Evolutionary conservation across 768 basidiomycete species (phyloP), one percentile per base, ranked within the genome.

Genomic region (Boletus edulis): DNA sequence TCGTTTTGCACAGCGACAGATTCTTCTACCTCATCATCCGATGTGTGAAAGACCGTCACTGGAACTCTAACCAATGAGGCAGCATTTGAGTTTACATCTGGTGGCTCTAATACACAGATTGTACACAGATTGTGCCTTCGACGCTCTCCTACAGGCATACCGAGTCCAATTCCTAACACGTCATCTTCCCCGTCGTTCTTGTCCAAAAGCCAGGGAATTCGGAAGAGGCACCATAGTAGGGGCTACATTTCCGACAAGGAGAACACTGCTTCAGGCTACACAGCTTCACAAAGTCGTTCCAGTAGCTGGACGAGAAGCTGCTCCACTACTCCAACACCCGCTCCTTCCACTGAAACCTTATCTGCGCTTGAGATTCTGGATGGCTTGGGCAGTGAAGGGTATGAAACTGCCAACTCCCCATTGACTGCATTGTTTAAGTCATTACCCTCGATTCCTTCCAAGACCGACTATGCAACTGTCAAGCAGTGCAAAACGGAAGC

Each of bases 391-490:
- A 82, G 79, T 54, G 79, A 78, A 9, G 81, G 80, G 2, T 87
- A 83, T 57, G 71, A 78, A 31, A 71, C 76, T 3, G 73, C 75
- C 4, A 55, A 59, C 22, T 71, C 79, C 5, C 76, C 80, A 1
- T 80, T 80, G 9, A 73, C 70, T 12, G 72, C 76, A 7, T 85
- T 83, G 0, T 83, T 80, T 66, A 75, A 74, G 52, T 85, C 83
- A 6, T 68, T 85, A 52, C 82, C 83, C 1, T 81, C 79, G 4
- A 85, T 85, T 57, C 83, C 84, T 13, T 84, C 81, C 1, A 76
- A 79, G 48, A 78, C 75, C 0, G 76, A 77, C 45, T 80, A 71
- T 49, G 62, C 60, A 37, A 78, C 79, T 1, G 74, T 71, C n/a
- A 73, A 75, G 35, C 58, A 68, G 32, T 80, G 79, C 57, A 73